Conservation (phyloP, 2,329 filamentous ascomycete genomes). For the Fusarium albidum region DNA sequence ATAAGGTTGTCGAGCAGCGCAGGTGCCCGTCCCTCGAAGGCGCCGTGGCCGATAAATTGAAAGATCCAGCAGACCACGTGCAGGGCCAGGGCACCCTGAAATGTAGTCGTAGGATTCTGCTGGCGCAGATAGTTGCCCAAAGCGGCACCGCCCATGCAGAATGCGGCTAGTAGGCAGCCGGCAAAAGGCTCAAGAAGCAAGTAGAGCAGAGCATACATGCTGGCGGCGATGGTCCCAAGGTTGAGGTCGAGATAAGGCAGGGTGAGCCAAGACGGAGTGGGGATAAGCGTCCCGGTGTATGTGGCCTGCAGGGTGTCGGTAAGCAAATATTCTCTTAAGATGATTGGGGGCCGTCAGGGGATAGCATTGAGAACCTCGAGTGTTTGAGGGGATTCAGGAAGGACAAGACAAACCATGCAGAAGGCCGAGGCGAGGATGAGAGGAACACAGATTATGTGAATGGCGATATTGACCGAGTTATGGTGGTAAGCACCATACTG, state of each 20-base stretch:
- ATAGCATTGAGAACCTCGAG: constrained; percentile 1
- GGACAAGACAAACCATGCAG: constrained; percentile 66
- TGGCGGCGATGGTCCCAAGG: constrained; percentile 69
- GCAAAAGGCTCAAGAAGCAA: constrained; percentile 94
- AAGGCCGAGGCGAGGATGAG: constrained; percentile 76
- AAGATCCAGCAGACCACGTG: constrained; percentile 83
- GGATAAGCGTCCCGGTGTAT: constrained; percentile 69
- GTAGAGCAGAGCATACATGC: constrained; percentile 80
- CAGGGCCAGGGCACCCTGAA: constrained; percentile 68
- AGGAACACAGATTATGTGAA: constrained; percentile 83
- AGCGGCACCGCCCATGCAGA: constrained; percentile 80
- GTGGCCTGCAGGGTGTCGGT: constrained; percentile 57
- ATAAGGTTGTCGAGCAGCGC: constrained; percentile 90
- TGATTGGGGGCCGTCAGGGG: neutral
- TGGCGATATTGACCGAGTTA: constrained; percentile 77
- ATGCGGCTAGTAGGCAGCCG: constrained; percentile 76
- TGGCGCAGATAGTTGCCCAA: constrained; percentile 77
- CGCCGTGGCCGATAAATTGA: constrained; percentile 92
- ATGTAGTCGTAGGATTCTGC: constrained; percentile 59
- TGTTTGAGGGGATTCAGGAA: constrained; percentile 3
- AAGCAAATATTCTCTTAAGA: constrained; percentile 5
- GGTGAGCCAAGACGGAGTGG: constrained; percentile 72
- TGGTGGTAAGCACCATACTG: constrained; percentile 89
- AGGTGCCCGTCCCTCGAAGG: constrained; percentile 86
- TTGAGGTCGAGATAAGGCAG: constrained; percentile 73